These are phyloP conservation scores for Thermothelomyces thermophilus DNA, from an alignment of 2,329 filamentous ascomycete genomes.

Conservation along the genomic window DNA sequence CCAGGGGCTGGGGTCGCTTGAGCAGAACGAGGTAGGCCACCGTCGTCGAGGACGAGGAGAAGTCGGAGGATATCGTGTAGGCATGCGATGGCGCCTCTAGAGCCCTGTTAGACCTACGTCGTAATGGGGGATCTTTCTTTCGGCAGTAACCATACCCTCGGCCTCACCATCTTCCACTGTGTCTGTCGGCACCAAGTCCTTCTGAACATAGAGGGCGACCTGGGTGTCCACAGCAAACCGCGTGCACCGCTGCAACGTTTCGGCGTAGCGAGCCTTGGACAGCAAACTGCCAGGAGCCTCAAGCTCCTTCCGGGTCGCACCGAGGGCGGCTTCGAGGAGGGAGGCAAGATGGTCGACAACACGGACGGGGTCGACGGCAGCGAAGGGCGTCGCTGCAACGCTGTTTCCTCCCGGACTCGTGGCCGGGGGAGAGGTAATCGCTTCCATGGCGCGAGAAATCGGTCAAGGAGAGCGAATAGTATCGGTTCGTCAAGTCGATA, in stretches of 20 bases:
- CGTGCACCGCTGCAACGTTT: conserved; percentile 80
- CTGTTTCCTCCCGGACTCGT: conserved; percentile 43
- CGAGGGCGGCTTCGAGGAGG: conserved; percentile 66
- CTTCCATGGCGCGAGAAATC: conserved; percentile 19
- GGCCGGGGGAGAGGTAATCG: conserved; percentile 33
- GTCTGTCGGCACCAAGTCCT: conserved; percentile 58
- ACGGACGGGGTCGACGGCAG: conserved; percentile 57
- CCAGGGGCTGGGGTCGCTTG: conserved; percentile 83
- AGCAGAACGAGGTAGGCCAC: conserved; percentile 80
- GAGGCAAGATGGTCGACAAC: conserved; percentile 66
- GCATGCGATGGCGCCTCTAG: conserved; percentile 45
- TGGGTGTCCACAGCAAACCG: conserved; percentile 87
- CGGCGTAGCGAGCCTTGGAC: conserved; percentile 61
- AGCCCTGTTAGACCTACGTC: conserved; percentile 25
- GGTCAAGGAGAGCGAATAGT: too few species aligned
- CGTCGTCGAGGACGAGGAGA: conserved; percentile 72
- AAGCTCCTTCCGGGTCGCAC: conserved; percentile 70
- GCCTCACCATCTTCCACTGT: conserved; percentile 44
- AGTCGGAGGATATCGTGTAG: conserved; percentile 76
- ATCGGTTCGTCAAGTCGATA: conserved; percentile 3
- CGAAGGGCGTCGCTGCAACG: conserved; percentile 38
- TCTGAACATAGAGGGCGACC: conserved; percentile 84
- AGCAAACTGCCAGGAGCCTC: conserved; percentile 76
- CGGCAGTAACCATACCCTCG: conserved; percentile 33
- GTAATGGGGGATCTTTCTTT: not conserved